Conservation (phyloP, 108 stramenopile species). For the Nannochloropsis oceanica region DNA sequence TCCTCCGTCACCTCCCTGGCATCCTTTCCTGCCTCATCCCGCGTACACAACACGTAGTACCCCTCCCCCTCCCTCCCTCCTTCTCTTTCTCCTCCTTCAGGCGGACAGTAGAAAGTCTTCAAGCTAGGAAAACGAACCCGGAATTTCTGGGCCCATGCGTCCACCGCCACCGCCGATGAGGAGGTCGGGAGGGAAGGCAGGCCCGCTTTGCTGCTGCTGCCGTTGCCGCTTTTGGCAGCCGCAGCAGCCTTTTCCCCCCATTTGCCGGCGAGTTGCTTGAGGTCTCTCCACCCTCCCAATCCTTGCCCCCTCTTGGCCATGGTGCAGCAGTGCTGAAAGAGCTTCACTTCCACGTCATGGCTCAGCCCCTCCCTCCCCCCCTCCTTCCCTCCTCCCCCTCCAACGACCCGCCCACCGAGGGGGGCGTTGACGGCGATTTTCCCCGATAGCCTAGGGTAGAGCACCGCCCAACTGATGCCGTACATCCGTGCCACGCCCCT, state of each 20-base stretch:
- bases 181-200: background rate
- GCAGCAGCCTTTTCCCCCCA: too few species aligned
- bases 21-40: background rate
- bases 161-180: background rate
- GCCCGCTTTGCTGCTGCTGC: background rate
- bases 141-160: background rate
- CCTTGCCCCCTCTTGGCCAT: background rate
- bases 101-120: background rate
- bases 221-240: background rate
- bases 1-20: background rate
- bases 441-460: background rate
- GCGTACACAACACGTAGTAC: background rate
- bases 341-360: background rate
- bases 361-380: background rate
- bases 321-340: background rate
- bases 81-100: background rate
- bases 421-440: background rate
- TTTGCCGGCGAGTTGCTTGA: background rate
- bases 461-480: background rate
- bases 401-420: background rate
- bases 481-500: background rate
- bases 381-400: background rate
- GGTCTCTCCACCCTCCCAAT: background rate
- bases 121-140: background rate
- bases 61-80: background rate